Conservation (phyloP, 257 asterid genomes). For the Solanum ahanhuiri region DNA sequence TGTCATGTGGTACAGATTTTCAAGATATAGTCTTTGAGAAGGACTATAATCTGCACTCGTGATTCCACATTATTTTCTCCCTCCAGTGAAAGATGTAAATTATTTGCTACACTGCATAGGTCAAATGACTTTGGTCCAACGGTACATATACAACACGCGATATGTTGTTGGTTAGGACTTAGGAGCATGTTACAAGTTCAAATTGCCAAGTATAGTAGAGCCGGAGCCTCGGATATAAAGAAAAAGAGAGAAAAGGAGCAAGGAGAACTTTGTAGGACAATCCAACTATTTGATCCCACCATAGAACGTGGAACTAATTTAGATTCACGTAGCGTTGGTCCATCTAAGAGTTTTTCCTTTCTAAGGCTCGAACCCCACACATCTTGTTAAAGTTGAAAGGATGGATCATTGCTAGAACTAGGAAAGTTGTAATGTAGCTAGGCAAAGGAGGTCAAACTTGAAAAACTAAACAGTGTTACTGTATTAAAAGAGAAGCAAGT, state of each 20-base stretch:
- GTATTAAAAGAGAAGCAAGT: background rate
- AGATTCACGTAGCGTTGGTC: background rate
- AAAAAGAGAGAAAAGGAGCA: background rate
- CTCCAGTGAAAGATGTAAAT: background rate
- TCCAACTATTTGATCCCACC: background rate
- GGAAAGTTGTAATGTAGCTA: background rate
- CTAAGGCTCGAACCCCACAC: background rate
- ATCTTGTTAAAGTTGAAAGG: background rate
- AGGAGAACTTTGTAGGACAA: background rate
- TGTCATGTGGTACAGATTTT: background rate
- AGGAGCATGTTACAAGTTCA: background rate
- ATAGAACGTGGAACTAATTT: background rate
- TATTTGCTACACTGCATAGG: background rate
- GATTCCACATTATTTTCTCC: background rate
- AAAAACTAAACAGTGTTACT: background rate
- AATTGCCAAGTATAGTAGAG: background rate
- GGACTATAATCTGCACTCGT: background rate
- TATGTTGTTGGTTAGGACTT: background rate
- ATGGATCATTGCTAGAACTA: background rate
- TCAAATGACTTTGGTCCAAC: background rate
- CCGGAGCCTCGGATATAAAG: background rate
- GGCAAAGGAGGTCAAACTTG: background rate
- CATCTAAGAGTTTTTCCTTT: background rate
- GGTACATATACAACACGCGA: background rate
- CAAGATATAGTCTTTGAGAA: background rate